Evolutionary conservation across 306 rosid genomes (phyloP), one percentile per base, ranked within the genome.

Genomic region (Vigna mungo): DNA sequence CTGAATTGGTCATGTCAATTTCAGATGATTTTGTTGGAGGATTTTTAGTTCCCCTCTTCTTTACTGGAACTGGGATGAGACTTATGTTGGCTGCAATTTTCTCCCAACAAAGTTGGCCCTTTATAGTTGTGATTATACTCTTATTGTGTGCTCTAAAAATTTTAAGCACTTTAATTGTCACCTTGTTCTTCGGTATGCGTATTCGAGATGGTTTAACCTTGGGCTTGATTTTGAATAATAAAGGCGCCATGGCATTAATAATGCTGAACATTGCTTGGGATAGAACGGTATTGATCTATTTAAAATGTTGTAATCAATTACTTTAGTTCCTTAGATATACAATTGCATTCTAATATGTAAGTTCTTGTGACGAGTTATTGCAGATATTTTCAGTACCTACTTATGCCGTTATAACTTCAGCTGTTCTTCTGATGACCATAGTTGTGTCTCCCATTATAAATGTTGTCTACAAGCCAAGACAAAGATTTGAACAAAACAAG

Each of bases 181-280:
- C 81, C n/a, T 47, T 23, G 12, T 55, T 82, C 27, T 76, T 67
- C 46, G 82, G 85, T 4, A 67, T 76, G 48, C 61, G 37, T 2
- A 0, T 49, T 41, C 27, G 37, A 47, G 85, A 84, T 48, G 81
- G 83, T 68, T 47, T 80, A n/a, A 77, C 86, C 36, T 36, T 87
- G 1, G 90, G 86, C n/a, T 32, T 87, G 72, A 66, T 87, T 46
- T 41, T 82, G 20, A 87, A 84, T 49, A 84, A 88, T 30, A 87
- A 87, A 25, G 90, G 86, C 2, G 74, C 80, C 54, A 27, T 84
- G 65, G 82, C 86, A 14, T 10, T 87, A 0, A 49, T 87, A 14
- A 67, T 87, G 81, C 71, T 84, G 2, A 82, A 79, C 62, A 44
- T 17, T 18, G 86, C 74, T 20, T 76, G 85, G 83, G 83, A 84